Conservation (phyloP, 176 grass and related monocot genomes). For the Stipa capillata region DNA sequence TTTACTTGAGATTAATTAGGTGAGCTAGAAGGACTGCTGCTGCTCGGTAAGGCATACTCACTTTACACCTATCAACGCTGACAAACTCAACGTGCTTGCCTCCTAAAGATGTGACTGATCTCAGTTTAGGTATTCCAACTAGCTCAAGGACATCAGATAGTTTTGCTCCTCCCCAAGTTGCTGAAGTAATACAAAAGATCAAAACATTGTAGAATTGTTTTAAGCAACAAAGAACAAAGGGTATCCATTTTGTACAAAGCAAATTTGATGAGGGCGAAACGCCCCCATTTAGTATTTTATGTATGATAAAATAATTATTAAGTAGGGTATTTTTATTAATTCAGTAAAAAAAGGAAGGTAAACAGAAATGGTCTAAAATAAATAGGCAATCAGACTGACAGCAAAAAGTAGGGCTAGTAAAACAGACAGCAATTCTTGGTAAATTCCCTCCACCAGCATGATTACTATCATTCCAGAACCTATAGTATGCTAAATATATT, state of each 20-base stretch:
- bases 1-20: not conserved
- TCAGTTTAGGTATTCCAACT: conserved; percentile 59
- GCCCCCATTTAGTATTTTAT: not conserved
- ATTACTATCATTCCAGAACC: not conserved
- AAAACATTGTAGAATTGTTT: conserved; percentile 3
- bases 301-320: not conserved
- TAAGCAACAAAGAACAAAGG: not conserved
- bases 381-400: conserved; percentile 16
- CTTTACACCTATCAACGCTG: conserved; percentile 83
- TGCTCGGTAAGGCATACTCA: conserved; percentile 37
- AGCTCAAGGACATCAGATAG: conserved; percentile 74
- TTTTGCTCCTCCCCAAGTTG: conserved; percentile 89
- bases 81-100: conserved; percentile 87
- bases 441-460: not conserved
- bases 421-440: not conserved
- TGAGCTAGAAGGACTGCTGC: not conserved
- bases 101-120: conserved; percentile 63
- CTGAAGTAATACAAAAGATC: conserved; percentile 29
- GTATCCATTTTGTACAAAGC: not conserved
- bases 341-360: not conserved
- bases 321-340: not conserved
- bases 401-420: not conserved
- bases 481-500: not conserved
- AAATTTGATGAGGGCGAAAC: not conserved
- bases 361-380: not conserved